Evolutionary conservation across 1,284 basidiomycete species (phyloP), one percentile per base, ranked within the genome.

Genomic region (Ceratobasidium sp.): DNA sequence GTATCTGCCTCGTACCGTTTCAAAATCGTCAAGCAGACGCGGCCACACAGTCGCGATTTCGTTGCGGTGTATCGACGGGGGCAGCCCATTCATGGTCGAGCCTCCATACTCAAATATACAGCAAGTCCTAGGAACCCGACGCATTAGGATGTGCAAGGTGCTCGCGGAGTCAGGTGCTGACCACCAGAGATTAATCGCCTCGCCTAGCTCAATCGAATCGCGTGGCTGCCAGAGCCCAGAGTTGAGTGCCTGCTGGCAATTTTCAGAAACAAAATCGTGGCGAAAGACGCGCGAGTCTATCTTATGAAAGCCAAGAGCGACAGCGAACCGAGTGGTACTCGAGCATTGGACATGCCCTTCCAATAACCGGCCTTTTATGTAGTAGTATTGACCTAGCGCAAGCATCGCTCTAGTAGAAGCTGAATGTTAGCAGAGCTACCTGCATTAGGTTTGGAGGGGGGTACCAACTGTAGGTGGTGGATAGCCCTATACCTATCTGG

Each of bases 331-430:
- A 29, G 54, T 71, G 27, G 68, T 91, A 0, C 88, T 87, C 74
- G 87, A 88, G 0, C 88, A 86, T 79, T 92, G 89, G 79, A 90
- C 90, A 78, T 88, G 88, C 7, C 91, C 91, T 79, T 93, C 92
- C 24, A 90, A 81, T 7, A 90, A 81, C 43, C 92, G 87, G 9
- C 90, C 91, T 77, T 89, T 91, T 37, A 90, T 87, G 34, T 92
- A 82, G 81, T 90, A 91, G 80, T 93, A 93, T 29, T 46, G 27
- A 11, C 54, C 54, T 13, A 71, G 43, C 51, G 59, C 29, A 59
- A 7, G 16, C 68, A 71, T 71, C 14, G 68, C 68, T 34, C 68
- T 71, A 53, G 4, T 29, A 27, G 11, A 13, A 46, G 14, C 1
- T 5, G 16, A 41, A 43, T 3, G 27, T 34, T 53, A 22, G n/a